Conservation (phyloP, 495 filamentous ascomycete genomes). For the Neurospora pannonica region DNA sequence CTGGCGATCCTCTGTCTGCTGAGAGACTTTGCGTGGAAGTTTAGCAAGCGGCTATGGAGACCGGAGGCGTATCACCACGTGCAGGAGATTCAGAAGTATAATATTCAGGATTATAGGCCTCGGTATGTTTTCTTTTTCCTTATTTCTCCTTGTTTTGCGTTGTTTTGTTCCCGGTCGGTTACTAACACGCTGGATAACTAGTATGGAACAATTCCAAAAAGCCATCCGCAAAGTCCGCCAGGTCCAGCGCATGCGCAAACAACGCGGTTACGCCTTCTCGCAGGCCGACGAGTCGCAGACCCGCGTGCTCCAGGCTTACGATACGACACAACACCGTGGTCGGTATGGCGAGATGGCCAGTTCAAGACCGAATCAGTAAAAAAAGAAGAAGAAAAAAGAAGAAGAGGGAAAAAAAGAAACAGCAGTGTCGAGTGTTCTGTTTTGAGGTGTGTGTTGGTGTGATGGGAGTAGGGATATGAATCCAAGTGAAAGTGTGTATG, state of each 20-base stretch:
- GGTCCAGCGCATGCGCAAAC: slow-evolving; percentile 98
- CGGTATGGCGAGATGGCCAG: slow-evolving; percentile 96
- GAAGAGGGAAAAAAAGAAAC: too few species aligned
- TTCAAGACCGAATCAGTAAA: slow-evolving; percentile 31
- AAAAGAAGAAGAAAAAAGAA: neutral
- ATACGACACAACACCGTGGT: slow-evolving; percentile 86
- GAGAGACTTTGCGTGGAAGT: slow-evolving; percentile 78
- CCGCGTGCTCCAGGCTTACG: slow-evolving; percentile 88
- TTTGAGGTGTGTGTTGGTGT: neutral
- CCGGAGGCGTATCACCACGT: slow-evolving; percentile 97
- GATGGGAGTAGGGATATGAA: neutral
- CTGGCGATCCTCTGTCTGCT: slow-evolving; percentile 78
- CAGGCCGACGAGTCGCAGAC: slow-evolving; percentile 95
- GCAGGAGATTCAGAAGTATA: slow-evolving; percentile 99
- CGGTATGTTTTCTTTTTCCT: slow-evolving; percentile 38
- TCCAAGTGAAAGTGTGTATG: neutral
- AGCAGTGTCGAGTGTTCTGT: neutral
- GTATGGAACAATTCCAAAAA: slow-evolving; percentile 99
- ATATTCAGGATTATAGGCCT: slow-evolving; percentile 96
- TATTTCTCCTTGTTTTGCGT: neutral
- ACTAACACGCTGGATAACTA: too few species aligned
- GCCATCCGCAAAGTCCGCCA: slow-evolving; percentile 97
- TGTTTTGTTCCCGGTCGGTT: too few species aligned
- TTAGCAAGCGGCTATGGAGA: slow-evolving; percentile 89
- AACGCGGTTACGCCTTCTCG: slow-evolving; percentile 96